Conservation (phyloP, 139 green algal genomes). For the Haematococcus lacustris region DNA sequence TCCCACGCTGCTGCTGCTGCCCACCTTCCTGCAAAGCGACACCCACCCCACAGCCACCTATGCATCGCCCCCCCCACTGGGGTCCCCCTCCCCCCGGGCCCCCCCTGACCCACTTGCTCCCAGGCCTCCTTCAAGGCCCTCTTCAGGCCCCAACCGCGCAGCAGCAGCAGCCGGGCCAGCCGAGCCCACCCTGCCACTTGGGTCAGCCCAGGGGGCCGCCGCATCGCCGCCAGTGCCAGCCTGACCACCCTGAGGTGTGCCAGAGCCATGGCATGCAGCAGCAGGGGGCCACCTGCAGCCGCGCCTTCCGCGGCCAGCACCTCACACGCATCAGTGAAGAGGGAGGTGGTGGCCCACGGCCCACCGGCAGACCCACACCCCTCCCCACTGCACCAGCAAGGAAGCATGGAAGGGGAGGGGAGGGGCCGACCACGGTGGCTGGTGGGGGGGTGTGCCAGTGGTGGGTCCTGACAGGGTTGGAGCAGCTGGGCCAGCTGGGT, state of each 20-base stretch:
- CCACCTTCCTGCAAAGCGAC: neutral
- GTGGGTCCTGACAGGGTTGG: too few species aligned
- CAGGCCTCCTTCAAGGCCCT: constrained; percentile 43
- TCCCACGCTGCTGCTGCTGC: neutral
- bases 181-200: constrained; percentile 49
- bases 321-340: too few species aligned
- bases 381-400: neutral
- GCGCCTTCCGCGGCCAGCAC: constrained; percentile 7
- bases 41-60: too few species aligned
- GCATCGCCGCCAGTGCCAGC: constrained; percentile 14
- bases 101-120: constrained; percentile 32
- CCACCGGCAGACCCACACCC: too few species aligned
- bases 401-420: too few species aligned
- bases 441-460: too few species aligned
- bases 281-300: neutral
- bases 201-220: constrained; percentile 29
- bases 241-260: constrained; percentile 32
- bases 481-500: too few species aligned
- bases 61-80: too few species aligned
- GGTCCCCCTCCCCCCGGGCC: too few species aligned
- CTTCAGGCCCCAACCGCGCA: constrained; percentile 38
- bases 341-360: too few species aligned
- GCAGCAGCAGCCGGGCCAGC: constrained; percentile 44
- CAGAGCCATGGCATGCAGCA: constrained; percentile 38
- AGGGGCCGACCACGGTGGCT: too few species aligned